Base-by-base conservation (phyloP, 352 stramenopile genomes). In the Pythium biforme region DNA sequence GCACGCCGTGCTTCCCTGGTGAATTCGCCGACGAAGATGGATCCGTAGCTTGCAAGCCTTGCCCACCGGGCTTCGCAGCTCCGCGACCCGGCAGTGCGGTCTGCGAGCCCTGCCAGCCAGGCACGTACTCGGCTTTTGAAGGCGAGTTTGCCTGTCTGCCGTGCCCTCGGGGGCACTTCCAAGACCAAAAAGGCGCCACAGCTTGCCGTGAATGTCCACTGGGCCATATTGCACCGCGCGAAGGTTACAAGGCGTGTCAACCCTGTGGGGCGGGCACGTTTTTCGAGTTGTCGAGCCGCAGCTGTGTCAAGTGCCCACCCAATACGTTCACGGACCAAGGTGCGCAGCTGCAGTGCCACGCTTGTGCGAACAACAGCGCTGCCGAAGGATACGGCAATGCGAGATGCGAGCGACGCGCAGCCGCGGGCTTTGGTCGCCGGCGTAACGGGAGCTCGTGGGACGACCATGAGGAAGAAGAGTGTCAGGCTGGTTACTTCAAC, bases 91-190 rank as follows among this genome's bases (percentile, higher is more conserved):
- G 55, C 20, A 51, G 69, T 59, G 34, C 53, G 26, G 37, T 55
- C 14, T 57, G 51, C 26, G 11, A 73, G 43, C 11, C 50, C 20
- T 66, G 57, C 33, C 67, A 63, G 31, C 45, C 40, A 43, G 78
- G 78, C 15, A 76, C 74, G 1, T 82, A 74, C 59, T 58, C 56
- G 11, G 60, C 63, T 20, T 49, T 55, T 34, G 23, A 75, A 51
- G 79, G 75, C 26, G 76, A 85, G 49, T 64, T 74, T 15, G 48
- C 73, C 43, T 90, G 81, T 57, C 59, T 83, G 10, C 46, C 74
- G 41, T 88, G 79, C 40, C 69, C 81, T 5, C 63, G 68, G 19
- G 71, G 47, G 2, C 70, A 65, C 1, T 88, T 70, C 48, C 80
- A 88, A 72, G 59, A 73, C 25, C 47, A 41, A 9, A 33, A 45